phyloP scores from a whole-genome alignment of 2,329 filamentous ascomycete genomes.

The Colletotrichum lini region DNA sequence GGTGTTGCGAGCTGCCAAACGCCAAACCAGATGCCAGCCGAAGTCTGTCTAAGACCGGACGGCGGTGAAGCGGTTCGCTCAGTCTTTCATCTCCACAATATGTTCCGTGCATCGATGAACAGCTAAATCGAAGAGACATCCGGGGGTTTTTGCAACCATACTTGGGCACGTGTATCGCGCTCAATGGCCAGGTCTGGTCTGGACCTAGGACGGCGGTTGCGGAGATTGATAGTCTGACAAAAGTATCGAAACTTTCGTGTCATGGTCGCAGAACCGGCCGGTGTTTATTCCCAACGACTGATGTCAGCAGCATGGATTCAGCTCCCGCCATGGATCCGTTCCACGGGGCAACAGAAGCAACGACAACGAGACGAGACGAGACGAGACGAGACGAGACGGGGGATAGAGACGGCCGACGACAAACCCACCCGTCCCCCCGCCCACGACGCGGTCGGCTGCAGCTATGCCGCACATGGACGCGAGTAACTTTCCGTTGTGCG shows the following conservation, averaged over 20 bases:
- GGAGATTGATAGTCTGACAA: conserved; percentile 24
- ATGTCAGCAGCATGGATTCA: background rate
- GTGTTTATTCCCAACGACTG: conserved; percentile 20
- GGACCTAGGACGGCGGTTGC: conserved; percentile 16
- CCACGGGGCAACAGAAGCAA: conserved; percentile 41
- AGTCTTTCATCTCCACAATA: conserved; percentile 41
- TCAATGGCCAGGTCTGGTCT: conserved; percentile 19
- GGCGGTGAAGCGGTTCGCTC: conserved; percentile 39
- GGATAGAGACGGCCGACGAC: background rate
- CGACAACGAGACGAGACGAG: conserved; percentile 6
- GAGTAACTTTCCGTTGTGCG: conserved; percentile 19
- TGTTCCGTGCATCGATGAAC: conserved; percentile 26
- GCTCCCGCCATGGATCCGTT: conserved; percentile 19
- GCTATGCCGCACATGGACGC: conserved; percentile 30
- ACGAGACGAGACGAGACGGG: conserved; percentile 8
- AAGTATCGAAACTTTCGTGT: conserved; percentile 11
- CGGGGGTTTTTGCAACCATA: conserved; percentile 8
- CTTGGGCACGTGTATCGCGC: conserved; percentile 29
- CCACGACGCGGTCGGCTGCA: conserved; percentile 35
- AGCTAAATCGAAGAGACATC: conserved; percentile 22
- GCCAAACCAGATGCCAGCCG: conserved; percentile 38
- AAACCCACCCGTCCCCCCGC: conserved; percentile 36
- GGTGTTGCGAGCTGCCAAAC: conserved; percentile 24
- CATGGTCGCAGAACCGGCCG: conserved; percentile 25
- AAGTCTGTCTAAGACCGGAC: conserved; percentile 35